Conservation (phyloP, 345 rosid genomes). For the Capsella bursapastoris region DNA sequence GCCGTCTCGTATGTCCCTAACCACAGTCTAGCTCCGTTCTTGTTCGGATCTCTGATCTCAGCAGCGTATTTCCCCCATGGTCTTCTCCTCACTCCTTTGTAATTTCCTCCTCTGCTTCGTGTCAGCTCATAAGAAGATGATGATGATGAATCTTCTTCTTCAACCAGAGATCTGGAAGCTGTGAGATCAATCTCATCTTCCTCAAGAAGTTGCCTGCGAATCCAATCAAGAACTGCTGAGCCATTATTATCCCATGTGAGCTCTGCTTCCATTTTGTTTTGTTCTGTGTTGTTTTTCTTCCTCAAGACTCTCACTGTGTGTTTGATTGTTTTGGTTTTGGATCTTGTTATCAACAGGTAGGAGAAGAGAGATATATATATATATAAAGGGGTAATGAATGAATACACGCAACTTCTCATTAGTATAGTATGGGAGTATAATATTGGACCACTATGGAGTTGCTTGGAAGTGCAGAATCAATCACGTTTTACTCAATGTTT, state of each 20-base stretch:
- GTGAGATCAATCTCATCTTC: slow-evolving; percentile 23
- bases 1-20: slow-evolving; percentile 56
- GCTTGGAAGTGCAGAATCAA: slow-evolving; percentile 16
- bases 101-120: slow-evolving; percentile 22
- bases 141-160: not conserved
- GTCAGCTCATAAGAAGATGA: not conserved
- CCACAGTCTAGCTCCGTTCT: slow-evolving; percentile 53
- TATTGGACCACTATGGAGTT: not conserved
- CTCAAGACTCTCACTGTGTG: not conserved
- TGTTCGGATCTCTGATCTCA: slow-evolving; percentile 51
- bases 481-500: slow-evolving; percentile 37
- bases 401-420: too few relatives aligned
- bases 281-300: not conserved
- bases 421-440: not conserved
- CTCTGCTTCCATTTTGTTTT: slow-evolving; percentile 25
- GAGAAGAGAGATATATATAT: not conserved
- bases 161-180: not conserved
- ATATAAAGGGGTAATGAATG: not conserved
- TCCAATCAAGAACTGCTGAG: slow-evolving; percentile 31
- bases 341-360: not conserved
- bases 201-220: slow-evolving; percentile 35
- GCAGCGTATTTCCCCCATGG: slow-evolving; percentile 61
- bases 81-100: slow-evolving; percentile 49
- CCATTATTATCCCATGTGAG: slow-evolving; percentile 20
- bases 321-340: not conserved